Base-by-base conservation (phyloP, 345 rosid genomes). In the Bretschneidera sinensis region DNA sequence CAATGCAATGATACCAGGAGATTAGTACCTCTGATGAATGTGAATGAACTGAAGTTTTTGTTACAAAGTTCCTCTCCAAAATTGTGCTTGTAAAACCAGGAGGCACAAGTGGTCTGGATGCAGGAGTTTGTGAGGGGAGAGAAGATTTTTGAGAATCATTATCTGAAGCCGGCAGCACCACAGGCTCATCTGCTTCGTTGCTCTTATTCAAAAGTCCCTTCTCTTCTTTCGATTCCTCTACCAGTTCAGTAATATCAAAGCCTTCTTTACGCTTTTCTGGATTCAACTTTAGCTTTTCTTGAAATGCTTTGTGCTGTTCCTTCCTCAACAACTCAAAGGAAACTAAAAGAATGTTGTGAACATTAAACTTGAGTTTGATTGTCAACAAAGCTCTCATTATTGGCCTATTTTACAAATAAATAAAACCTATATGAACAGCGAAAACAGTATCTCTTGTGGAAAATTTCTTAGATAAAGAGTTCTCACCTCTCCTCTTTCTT, bases 261-360 rank as follows among this genome's bases (percentile, higher is more conserved):
- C 62, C 84, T 68, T 74, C 80, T 78, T 82, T 86, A 17, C 51
- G 78, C 63, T 75, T 77, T 55, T 79, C 90, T 35, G 83, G 79
- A 72, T 80, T 80, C 57, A 69, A 69, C 71, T 83, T 92, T 74
- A 81, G 91, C 77, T 79, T 82, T 55, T 86, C 99, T 74, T 83
- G 90, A 66, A 84, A 85, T 69, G 79, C 81, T 73, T 85, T 88
- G 9, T 83, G 95, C 19, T 94, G 97, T 76, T 90, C 97, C 83
- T 86, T 90, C 83, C 99, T 82, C 88, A 88, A 80, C 69, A 89
- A 72, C 81, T 94, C 99, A 65, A 94, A 94, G 61, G 97, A 85
- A 73, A 81, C 99, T 94, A 78, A 64, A 10, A 68, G 54, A 35
- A 65, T 72, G 62, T 68, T 39, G n/a, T n/a, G 62, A 50, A 67